These are phyloP conservation scores for Thelonectria rubi DNA, from an alignment of 2,329 filamentous ascomycete genomes.

Conservation along the genomic window DNA sequence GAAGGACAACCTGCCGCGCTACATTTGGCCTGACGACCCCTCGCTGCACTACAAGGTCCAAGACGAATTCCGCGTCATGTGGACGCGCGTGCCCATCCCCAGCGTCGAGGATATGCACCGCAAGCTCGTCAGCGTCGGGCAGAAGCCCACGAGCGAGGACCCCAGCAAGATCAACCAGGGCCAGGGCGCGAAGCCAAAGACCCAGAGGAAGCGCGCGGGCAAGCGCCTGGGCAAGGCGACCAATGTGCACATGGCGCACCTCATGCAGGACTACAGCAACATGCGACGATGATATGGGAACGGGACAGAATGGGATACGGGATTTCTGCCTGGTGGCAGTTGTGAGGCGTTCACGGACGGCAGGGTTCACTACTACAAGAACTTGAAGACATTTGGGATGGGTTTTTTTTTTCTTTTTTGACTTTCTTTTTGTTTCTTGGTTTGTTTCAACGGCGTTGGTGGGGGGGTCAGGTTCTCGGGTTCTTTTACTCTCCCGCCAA, in stretches of 20 bases:
- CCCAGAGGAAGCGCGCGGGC: constrained; percentile 73
- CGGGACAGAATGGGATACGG: neutral
- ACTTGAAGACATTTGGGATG: neutral
- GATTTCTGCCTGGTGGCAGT: neutral
- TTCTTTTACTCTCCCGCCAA: neutral
- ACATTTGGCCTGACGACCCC: constrained; percentile 90
- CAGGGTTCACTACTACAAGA: neutral
- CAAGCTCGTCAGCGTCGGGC: constrained; percentile 78
- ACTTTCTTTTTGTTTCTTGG: neutral
- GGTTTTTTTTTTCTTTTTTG: neutral
- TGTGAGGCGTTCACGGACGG: constrained; percentile 1
- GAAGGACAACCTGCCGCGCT: constrained; percentile 87
- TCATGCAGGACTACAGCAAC: constrained; percentile 77
- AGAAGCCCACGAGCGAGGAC: constrained; percentile 86
- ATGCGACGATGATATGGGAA: constrained; percentile 51
- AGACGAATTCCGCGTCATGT: constrained; percentile 82
- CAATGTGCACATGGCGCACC: constrained; percentile 85
- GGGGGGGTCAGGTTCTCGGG: constrained; percentile 12
- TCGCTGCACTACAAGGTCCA: constrained; percentile 80
- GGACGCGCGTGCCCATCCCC: constrained; percentile 83
- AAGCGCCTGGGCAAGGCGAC: constrained; percentile 82
- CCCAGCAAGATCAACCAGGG: constrained; percentile 59
- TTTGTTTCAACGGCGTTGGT: constrained; percentile 13
- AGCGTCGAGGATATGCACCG: constrained; percentile 78
- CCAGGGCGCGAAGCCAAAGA: constrained; percentile 68